Evolutionary conservation across 2,329 filamentous ascomycete genomes (phyloP), one percentile per base, ranked within the genome.

Genomic region (Teratosphaeria zuluensis): DNA sequence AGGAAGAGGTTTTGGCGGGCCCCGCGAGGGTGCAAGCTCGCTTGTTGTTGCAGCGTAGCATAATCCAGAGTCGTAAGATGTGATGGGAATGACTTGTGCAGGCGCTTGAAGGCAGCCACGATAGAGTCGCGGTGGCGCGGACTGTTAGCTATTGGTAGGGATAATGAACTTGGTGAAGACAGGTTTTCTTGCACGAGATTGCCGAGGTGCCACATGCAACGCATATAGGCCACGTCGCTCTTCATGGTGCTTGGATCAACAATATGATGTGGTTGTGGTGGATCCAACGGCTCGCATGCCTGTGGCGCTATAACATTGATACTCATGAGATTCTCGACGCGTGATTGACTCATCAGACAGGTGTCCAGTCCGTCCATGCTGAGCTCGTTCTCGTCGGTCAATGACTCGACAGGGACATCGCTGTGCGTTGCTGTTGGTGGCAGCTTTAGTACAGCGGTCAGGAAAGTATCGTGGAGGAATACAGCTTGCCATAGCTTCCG

Each of bases 401-500:
- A 77, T 59, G 88, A 87, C 59, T 90, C 87, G 3, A 91, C 86
- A 2, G 81, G 83, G 46, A 92, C 88, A 68, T 92, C 89, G 3
- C 86, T 90, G 70, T 92, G 89, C 0, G 87, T 91, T 1, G 87
- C 87, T 16, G 84, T 88, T 0, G 89, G 89, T 0, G 89, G 89
- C 0, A 92, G 79, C 24, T 89, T 89, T 30, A 92, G 78, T 0
- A 92, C 80, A 0, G 92, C 87, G 0, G 88, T 91, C 3, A 92
- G 75, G 69, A 92, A 92, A 0, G 89, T 92, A 70, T 92, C 89
- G 72, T 92, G 89, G 14, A 90, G 81, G 30, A 90, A 77, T 1
- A 92, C 87, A 2, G 89, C 88, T 71, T 92, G 88, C 89, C 89
- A 92, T 1, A 92, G 79, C 69, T 91, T 92, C 55, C 88, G 81